phyloP scores from a whole-genome alignment of 345 rosid species.

The Aquilaria malaccensis region DNA sequence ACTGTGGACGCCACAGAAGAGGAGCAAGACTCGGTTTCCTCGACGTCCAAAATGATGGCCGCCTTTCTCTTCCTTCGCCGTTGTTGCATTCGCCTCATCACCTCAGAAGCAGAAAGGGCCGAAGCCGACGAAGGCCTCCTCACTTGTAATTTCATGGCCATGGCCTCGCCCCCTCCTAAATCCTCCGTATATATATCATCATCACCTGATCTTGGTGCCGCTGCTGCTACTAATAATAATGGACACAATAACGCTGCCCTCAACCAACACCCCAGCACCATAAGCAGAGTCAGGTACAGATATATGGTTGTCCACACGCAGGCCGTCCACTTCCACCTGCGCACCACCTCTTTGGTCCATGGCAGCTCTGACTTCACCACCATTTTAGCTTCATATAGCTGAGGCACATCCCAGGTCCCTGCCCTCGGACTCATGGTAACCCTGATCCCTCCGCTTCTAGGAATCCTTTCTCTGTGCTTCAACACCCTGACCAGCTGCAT shows the following conservation, averaged over 20 bases:
- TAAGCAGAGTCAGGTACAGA: constrained; percentile 30
- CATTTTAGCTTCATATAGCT: constrained; percentile 59
- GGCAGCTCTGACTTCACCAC: constrained; percentile 50
- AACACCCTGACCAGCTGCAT: constrained; percentile 29
- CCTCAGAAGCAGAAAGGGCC: constrained; percentile 14
- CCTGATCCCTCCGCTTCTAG: constrained; percentile 48
- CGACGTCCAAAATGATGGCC: constrained; percentile 11
- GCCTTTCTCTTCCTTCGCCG: constrained; percentile 46
- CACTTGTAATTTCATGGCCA: constrained; percentile 4
- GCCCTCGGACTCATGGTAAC: constrained; percentile 58
- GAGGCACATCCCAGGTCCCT: constrained; percentile 46
- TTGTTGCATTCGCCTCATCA: constrained; percentile 32
- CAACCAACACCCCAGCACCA: constrained; percentile 29
- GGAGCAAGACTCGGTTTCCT: constrained; percentile 14
- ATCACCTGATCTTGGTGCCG: not conserved
- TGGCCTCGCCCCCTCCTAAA: constrained; percentile 4
- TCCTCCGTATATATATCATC: constrained; percentile 4
- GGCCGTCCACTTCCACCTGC: constrained; percentile 76
- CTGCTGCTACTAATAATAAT: constrained; percentile 4
- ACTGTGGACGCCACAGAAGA: constrained; percentile 9
- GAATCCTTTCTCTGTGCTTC: constrained; percentile 47
- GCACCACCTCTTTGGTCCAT: constrained; percentile 49
- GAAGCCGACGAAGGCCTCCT: not conserved
- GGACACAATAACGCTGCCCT: constrained; percentile 29
- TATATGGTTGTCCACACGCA: constrained; percentile 60